Base-by-base conservation (phyloP, 306 rosid species). In the Cicer pinnatifidum region DNA sequence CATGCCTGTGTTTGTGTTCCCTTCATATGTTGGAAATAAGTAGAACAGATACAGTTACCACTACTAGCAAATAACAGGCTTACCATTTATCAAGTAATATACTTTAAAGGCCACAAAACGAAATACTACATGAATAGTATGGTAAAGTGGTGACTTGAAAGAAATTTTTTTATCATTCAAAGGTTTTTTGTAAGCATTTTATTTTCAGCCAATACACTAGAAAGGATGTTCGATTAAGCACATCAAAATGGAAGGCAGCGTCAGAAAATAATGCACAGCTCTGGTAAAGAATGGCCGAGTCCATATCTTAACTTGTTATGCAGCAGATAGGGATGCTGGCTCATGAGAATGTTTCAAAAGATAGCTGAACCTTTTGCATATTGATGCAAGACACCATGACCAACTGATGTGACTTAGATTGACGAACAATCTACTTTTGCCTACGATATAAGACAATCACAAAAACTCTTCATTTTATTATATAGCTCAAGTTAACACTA, bases 31-130 rank as follows among this genome's bases (percentile, higher is more conserved):
- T 58, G 10, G 12, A 67, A 40, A n/a, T 67, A 76, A 60, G 12
- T 72, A 51, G 12, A 57, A 33, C 9, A 43, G 12, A 67, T 13
- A 66, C 6, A 9, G 41, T 33, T 11, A 54, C 23, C 50, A 20
- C 38, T 59, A 69, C 44, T 19, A 48, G 75, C 52, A 65, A 50
- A 20, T 41, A 47, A 39, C 48, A 75, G 50, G 41, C 58, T 6
- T 37, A 63, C 2, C 23, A 2, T 47, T 76, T 65, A 65, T 76
- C 64, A 65, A 52, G 38, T 17, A 44, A 69, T n/a, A 61, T 69
- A 19, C 54, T 69, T 75, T 59, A 62, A 63, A 71, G 64, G 67
- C 53, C 69, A 4, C 61, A 20, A 46, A 71, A 80, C 35, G 0
- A 65, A 81, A 57, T 68, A 75, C 41, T 45, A 37, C 17, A 52